Conservation (phyloP, 2,329 filamentous ascomycete genomes). For the Alternaria solani region DNA sequence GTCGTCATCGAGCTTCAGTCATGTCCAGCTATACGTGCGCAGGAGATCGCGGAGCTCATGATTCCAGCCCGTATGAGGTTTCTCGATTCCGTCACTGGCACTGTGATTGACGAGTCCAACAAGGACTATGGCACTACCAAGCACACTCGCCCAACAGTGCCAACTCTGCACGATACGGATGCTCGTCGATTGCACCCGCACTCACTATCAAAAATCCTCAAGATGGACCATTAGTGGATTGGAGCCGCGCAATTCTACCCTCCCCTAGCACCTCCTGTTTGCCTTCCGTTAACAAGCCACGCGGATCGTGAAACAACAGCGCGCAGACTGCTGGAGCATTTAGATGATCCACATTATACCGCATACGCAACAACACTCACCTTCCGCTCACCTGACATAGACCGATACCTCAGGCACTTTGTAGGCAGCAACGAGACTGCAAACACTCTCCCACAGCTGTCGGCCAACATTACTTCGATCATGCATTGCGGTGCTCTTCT, state of each 20-base stretch:
- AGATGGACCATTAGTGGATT: background rate
- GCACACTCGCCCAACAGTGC: background rate
- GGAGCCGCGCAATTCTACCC: background rate
- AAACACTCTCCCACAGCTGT: background rate
- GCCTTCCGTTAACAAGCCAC: background rate
- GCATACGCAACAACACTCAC: background rate
- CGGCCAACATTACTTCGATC: background rate
- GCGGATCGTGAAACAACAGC: background rate
- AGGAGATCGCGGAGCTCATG: conserved; percentile 4
- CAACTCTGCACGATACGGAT: background rate
- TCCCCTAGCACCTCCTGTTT: background rate
- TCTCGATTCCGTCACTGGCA: background rate
- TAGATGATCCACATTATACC: background rate
- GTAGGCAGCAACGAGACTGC: background rate
- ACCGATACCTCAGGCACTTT: background rate
- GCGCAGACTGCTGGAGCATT: background rate
- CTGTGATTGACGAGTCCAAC: background rate
- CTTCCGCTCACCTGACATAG: background rate
- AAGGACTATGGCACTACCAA: background rate
- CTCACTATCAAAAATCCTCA: background rate
- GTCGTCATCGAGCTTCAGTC: conserved; percentile 1
- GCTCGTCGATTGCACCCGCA: background rate
- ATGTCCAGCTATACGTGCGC: background rate
- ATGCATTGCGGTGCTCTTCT: conserved; percentile 10
- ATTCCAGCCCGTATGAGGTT: background rate